Conservation (phyloP, 805 yeast species). For the Candida golubevii region DNA sequence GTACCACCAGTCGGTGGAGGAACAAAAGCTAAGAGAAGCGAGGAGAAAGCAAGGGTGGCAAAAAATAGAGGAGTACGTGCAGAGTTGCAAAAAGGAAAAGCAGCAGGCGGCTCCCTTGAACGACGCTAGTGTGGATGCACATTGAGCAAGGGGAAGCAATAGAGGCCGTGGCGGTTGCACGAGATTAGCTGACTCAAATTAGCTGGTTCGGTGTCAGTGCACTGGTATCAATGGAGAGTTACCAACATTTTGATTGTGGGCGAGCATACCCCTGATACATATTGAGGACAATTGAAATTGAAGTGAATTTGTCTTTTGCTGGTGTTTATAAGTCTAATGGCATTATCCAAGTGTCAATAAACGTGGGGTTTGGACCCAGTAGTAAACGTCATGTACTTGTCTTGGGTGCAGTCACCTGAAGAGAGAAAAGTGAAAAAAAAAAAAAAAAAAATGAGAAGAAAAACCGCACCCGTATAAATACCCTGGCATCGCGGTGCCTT, state of each 20-base stretch:
- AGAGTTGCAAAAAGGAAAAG: constrained; percentile 12
- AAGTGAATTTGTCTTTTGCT: no score
- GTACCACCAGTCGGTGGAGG: constrained; percentile 75
- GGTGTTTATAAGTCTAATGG: no score
- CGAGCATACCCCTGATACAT: no score
- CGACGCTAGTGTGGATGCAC: constrained; percentile 13
- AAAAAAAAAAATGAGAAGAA: constrained; percentile 1
- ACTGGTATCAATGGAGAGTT: no score
- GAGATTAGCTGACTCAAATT: no score
- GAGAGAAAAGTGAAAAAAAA: background rate
- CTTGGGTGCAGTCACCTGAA: background rate
- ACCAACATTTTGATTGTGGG: no score
- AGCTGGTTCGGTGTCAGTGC: no score
- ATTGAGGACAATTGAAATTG: no score
- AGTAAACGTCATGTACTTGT: no score
- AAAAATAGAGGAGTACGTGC: constrained; percentile 58
- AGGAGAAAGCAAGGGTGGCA: constrained; percentile 69
- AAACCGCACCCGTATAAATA: constrained; percentile 7
- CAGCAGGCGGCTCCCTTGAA: constrained; percentile 2
- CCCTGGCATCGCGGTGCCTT: constrained; percentile 6
- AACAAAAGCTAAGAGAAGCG: constrained; percentile 59
- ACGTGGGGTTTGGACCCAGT: no score
- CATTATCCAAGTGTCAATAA: no score
- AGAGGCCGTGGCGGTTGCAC: no score
- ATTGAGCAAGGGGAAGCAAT: background rate